phyloP scores from a whole-genome alignment of 306 rosid genomes.

The Abrus precatorius region DNA sequence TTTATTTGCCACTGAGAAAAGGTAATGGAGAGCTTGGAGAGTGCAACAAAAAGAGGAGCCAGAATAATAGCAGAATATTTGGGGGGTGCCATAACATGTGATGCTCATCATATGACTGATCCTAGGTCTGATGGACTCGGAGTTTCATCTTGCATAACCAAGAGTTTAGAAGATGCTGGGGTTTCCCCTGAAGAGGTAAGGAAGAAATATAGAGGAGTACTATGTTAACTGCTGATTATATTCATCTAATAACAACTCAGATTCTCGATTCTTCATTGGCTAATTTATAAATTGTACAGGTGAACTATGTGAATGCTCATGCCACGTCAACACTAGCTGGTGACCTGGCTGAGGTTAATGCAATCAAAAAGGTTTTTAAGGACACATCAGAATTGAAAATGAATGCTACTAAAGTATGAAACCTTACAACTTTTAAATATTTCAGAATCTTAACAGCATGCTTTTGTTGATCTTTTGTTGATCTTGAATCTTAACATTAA shows the following conservation, averaged over 20 bases:
- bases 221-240: background rate
- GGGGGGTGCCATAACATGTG: constrained; percentile 77
- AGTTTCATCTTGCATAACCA: constrained; percentile 71
- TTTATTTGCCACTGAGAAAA: constrained; percentile 21
- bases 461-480: constrained; percentile 5
- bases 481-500: constrained; percentile 7
- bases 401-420: constrained; percentile 75
- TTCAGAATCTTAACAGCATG: background rate
- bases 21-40: constrained; percentile 83
- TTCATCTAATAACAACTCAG: background rate
- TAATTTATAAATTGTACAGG: constrained; percentile 54
- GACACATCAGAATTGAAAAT: constrained; percentile 72
- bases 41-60: constrained; percentile 74
- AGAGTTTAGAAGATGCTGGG: constrained; percentile 70
- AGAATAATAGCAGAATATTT: constrained; percentile 71
- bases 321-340: constrained; percentile 84
- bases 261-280: constrained; percentile 27
- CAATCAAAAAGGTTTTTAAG: constrained; percentile 72
- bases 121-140: constrained; percentile 82
- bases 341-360: constrained; percentile 79
- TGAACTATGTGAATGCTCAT: constrained; percentile 85
- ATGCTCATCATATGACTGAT: constrained; percentile 85
- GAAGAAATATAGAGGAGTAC: background rate
- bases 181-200: constrained; percentile 81
- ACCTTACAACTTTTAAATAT: background rate